Base-by-base conservation (phyloP, 371 early-diverging fungal species). In the Blakeslea trispora region DNA sequence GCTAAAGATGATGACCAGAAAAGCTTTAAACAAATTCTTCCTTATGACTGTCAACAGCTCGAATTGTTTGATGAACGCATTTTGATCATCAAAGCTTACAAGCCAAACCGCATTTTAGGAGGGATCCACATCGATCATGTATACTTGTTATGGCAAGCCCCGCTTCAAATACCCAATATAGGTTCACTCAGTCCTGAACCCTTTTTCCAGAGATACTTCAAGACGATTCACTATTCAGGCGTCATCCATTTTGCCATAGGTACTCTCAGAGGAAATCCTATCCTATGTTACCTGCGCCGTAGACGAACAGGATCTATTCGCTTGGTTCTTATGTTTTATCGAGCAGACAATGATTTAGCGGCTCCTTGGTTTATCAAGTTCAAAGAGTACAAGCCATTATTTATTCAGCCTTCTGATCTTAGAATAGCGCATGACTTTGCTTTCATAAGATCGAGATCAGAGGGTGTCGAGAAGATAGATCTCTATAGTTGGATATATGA, bases 251-350 rank as follows among this genome's bases (percentile, higher is more conserved):
- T 61, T 51, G 61, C 61, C n/a, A 50, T 55, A 18, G 61, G 61
- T 31, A 55, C 56, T 8, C 14, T 61, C 3, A 50, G 56, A 13
- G 61, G 56, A 5, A 50, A 61, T 15, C 41, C 55, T 17, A 51
- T 61, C 31, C 8, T 61, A 5, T 61, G 61, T 19, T 61, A 61
- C 40, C 50, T 61, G 41, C 50, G 61, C 8, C 61, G 61, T 18
- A 37, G 56, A 18, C 55, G 61, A 23, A 61, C 61, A 10, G 61
- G 61, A 2, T 61, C 61, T 5, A 18, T 61, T 31, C 55, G 61
- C 5, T 50, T 61, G 15, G 56, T 55, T 13, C 44, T 61, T n/a
- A 50, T 61, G 61, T 21, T 39, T 10, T 59, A 59, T 46, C 47
- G 54, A 15, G 34, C 43, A 11, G 60, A 61, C 32, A 31, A 23